A percentile compares a stretch with the other conserved stretches of the same genome.
Evolutionary conservation across 2,329 filamentous ascomycete genomes (phyloP).

Genomic region (Endothia cerciana): DNA sequence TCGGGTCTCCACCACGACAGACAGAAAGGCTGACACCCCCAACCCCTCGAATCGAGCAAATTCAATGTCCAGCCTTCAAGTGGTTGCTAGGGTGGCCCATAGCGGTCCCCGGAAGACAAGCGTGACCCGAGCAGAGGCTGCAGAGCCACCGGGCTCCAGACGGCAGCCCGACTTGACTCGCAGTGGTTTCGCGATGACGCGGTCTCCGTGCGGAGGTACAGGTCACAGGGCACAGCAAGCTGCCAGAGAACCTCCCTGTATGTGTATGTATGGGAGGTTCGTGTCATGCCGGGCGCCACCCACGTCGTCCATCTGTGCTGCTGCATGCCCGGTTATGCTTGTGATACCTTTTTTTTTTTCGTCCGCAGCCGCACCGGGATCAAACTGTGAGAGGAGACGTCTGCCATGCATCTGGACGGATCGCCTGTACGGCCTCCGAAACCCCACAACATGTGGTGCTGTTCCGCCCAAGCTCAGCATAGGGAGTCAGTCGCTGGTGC

Average conservation of each 20-base stretch:
- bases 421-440: background rate
- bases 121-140: background rate
- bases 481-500: background rate
- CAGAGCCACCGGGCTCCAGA: background rate
- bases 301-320: background rate
- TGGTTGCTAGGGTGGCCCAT: too few species aligned
- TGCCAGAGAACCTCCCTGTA: background rate
- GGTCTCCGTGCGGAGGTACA: background rate
- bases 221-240: background rate
- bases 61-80: too few species aligned
- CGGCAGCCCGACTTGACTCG: background rate
- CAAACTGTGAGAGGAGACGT: background rate
- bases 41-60: too few species aligned
- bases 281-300: slow-evolving; percentile 1
- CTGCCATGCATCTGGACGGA: background rate
- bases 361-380: too few species aligned
- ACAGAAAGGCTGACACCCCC: background rate
- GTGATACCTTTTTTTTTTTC: background rate
- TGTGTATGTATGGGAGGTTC: background rate
- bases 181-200: background rate
- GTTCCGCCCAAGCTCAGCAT: background rate
- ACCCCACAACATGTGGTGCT: background rate
- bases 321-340: background rate
- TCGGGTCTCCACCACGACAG: background rate
- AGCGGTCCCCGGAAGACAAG: background rate